Percentiles rank a stretch among this genome's conserved stretches.
These are phyloP conservation scores for Berberis vulgaris DNA, from an alignment of 164 flowering plant species.

Conservation along the genomic window DNA sequence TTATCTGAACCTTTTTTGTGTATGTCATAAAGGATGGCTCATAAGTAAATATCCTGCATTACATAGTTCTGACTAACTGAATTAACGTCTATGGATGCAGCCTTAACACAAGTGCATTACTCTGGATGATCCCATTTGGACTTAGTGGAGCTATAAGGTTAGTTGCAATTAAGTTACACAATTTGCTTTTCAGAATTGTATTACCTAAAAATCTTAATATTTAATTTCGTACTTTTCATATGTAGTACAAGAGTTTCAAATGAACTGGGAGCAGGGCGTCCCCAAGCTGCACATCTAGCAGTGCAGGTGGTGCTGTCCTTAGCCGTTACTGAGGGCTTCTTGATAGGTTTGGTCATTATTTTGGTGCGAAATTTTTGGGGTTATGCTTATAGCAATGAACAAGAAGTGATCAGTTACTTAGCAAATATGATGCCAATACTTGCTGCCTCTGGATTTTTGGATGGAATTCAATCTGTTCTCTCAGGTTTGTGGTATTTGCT, in stretches of 20 bases:
- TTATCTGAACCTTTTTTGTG: background rate
- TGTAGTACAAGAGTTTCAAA: conserved; percentile 75
- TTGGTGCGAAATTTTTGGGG: conserved; percentile 55
- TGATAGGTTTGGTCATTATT: conserved; percentile 37
- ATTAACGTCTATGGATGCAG: conserved; percentile 20
- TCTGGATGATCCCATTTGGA: conserved; percentile 74
- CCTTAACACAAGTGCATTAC: conserved; percentile 39
- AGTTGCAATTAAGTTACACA: conserved; percentile 3
- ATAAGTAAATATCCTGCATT: background rate
- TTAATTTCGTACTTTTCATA: background rate
- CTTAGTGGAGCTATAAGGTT: conserved; percentile 72
- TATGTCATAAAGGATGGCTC: background rate
- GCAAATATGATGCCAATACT: conserved; percentile 66
- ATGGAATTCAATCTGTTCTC: conserved; percentile 66
- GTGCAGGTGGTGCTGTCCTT: conserved; percentile 36
- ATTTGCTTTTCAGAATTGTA: background rate
- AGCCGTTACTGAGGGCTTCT: conserved; percentile 33
- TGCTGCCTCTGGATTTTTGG: conserved; percentile 54
- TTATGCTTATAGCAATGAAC: conserved; percentile 57
- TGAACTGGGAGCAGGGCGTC: conserved; percentile 71
- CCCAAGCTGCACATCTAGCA: conserved; percentile 50
- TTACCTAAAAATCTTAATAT: background rate
- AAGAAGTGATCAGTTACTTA: conserved; percentile 50
- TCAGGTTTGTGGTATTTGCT: conserved; percentile 37
- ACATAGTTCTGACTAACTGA: background rate